Evolutionary conservation across 768 basidiomycete genomes (phyloP).

Genomic region (Termitomyces titanicus): DNA sequence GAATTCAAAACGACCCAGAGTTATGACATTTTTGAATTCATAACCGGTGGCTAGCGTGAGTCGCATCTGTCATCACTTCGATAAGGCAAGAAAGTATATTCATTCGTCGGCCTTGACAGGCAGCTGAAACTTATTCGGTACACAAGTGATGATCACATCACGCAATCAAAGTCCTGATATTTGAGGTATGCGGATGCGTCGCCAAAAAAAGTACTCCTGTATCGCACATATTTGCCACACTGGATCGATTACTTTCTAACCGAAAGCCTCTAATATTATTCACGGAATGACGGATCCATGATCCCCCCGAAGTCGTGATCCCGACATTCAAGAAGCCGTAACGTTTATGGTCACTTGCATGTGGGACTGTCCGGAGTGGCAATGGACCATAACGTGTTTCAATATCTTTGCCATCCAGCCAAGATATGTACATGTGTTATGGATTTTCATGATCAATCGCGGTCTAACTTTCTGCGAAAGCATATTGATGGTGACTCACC

Average conservation of each 20-base stretch:
- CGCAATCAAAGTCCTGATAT: too few species aligned
- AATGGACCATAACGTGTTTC: background rate
- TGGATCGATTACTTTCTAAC: too few species aligned
- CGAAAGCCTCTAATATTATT: background rate
- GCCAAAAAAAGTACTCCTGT: too few species aligned
- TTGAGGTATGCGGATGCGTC: too few species aligned
- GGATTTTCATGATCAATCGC: background rate
- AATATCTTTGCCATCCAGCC: background rate
- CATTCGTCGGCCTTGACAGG: background rate
- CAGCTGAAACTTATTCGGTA: too few species aligned
- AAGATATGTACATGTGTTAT: background rate
- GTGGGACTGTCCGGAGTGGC: background rate
- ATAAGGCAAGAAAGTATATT: background rate
- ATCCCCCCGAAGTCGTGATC: background rate
- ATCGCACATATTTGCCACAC: background rate
- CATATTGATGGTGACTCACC: too few species aligned
- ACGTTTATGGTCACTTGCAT: background rate
- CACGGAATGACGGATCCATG: background rate
- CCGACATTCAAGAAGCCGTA: background rate
- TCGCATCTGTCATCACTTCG: background rate
- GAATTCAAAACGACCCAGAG: background rate
- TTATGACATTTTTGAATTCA: background rate
- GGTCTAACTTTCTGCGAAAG: too few species aligned
- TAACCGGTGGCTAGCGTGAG: background rate
- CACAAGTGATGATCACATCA: background rate